Conservation (phyloP, 106 monocot genomes). For the Hemerocallis citrina region DNA sequence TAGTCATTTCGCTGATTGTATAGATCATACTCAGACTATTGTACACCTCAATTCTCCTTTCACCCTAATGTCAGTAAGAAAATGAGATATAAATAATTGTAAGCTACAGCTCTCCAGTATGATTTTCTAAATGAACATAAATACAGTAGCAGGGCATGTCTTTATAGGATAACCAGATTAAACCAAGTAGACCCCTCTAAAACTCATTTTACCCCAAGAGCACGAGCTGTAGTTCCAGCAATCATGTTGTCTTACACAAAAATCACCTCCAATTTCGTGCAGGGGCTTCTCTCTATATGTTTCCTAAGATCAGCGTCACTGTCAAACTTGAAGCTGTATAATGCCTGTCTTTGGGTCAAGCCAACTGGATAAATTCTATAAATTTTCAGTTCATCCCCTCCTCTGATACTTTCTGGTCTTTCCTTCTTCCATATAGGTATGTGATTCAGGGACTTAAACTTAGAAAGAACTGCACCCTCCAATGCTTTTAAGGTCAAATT, state of each 20-base stretch:
- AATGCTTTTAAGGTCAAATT: constrained; percentile 34
- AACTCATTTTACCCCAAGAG: not conserved
- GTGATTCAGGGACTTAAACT: constrained; percentile 53
- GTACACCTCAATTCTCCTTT: too few species aligned
- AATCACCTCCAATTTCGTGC: constrained; percentile 77
- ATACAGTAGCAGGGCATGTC: not conserved
- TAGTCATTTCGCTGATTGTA: too few species aligned
- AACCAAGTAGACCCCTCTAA: not conserved
- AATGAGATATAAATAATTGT: not conserved
- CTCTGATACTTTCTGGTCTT: constrained; percentile 57
- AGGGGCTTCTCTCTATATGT: constrained; percentile 48
- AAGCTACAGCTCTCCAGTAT: not conserved
- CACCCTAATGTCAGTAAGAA: too few species aligned
- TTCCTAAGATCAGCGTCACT: constrained; percentile 36
- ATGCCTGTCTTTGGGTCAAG: constrained; percentile 69
- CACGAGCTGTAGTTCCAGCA: not conserved
- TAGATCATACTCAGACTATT: too few species aligned
- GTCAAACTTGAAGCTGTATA: constrained; percentile 52
- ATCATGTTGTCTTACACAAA: constrained; percentile 53
- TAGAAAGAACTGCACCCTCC: constrained; percentile 40
- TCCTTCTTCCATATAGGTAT: constrained; percentile 72
- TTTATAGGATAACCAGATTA: not conserved
- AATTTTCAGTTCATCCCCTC: constrained; percentile 50
- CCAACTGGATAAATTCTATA: constrained; percentile 77
- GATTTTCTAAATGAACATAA: not conserved